Evolutionary conservation across 2,329 filamentous ascomycete genomes (phyloP), one percentile per base, ranked within the genome.

Genomic region (Atkinsonella texensis): DNA sequence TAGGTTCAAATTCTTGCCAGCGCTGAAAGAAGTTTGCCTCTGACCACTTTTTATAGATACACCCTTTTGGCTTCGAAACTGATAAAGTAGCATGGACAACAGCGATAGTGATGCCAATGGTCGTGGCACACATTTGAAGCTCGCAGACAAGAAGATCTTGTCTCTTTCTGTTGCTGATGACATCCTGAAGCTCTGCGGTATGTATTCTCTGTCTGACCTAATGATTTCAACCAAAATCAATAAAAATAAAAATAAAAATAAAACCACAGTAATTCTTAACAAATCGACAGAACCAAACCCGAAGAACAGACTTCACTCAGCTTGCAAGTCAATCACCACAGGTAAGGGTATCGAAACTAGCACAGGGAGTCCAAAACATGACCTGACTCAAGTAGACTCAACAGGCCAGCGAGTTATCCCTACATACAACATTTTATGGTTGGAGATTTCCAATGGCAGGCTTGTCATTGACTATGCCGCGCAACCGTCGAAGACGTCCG

Each of bases 341-440:
- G 53, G 53, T 55, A 18, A 15, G 31, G 43, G 39, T n/a, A n/a
- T 13, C n/a, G n/a, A 35, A 13, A 35, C 6, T 35, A 2, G 33
- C 33, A 35, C 4, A 23, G 20, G 4, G 20, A 23, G 20, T 23
- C 20, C 20, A 23, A 23, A 23, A 23, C 13, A 13, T 35, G 33
- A 38, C 20, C 41, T 44, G 33, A 50, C 20, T 15, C 4, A 17
- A 40, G 32, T 47, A 67, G 65, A 57, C 49, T 53, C 55, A n/a
- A 47, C 52, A 44, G 52, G 57, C 9, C 62, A 58, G 11, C 57
- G 64, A 20, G 60, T 60, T 5, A 84, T 96, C 32, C 83, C 87
- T 2, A 84, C 89, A 55, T 90, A 87, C 70, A 86, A 95, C 64
- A 71, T 96, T 55, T 81, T 96, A 47, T 94, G 88, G 84, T 87